Evolutionary conservation across 2,329 filamentous ascomycete genomes (phyloP).

Genomic region (Lachnellula cervina): DNA sequence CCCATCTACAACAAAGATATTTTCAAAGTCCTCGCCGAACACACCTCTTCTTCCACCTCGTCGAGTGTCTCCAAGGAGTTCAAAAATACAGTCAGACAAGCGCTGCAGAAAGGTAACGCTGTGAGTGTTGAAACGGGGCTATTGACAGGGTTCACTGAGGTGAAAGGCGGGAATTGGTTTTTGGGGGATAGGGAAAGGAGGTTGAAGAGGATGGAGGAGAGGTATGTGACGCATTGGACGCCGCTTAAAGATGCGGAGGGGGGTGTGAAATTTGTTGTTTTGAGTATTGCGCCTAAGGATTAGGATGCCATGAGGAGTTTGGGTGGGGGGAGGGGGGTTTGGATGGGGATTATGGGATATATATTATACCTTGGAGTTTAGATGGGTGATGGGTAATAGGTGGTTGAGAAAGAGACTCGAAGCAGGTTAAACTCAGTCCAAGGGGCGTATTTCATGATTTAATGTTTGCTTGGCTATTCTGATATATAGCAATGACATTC

Average conservation of each 20-base stretch:
- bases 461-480: too few relatives aligned
- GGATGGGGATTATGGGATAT: too few relatives aligned
- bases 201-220: constrained; percentile 21
- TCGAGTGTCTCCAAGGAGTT: constrained; percentile 41
- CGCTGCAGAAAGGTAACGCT: constrained; percentile 19
- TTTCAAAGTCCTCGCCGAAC: constrained; percentile 50
- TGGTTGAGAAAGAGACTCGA: too few relatives aligned
- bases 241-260: constrained; percentile 38
- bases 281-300: constrained; percentile 30
- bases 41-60: constrained; percentile 30
- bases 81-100: constrained; percentile 40
- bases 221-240: constrained; percentile 37
- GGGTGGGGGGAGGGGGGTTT: too few relatives aligned
- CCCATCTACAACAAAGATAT: constrained; percentile 45
- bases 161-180: constrained; percentile 16
- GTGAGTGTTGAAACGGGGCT: constrained; percentile 28
- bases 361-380: too few relatives aligned
- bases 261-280: constrained; percentile 31
- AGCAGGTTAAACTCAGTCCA: too few relatives aligned
- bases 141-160: constrained; percentile 23
- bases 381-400: too few relatives aligned
- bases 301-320: not conserved
- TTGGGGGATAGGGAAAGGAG: constrained; percentile 3
- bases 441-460: too few relatives aligned
- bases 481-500: too few relatives aligned